These are phyloP conservation scores for Aureobasidium sp. DNA, from an alignment of 2,329 filamentous ascomycete genomes.

Conservation along the genomic window DNA sequence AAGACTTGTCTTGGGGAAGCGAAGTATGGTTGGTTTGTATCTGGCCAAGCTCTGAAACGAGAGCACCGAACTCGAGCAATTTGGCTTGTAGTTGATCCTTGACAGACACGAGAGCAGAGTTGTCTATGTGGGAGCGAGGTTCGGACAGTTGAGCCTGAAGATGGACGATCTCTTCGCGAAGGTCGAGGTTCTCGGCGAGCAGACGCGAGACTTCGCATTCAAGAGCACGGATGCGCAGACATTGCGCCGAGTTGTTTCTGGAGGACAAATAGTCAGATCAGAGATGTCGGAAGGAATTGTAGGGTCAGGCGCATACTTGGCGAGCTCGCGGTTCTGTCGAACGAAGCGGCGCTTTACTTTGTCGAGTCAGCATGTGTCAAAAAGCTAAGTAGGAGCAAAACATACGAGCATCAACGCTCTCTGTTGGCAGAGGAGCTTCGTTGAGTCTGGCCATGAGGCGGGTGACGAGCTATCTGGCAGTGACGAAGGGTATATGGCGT, in stretches of 20 bases:
- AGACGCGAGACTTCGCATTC: constrained; percentile 69
- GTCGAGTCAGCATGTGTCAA: constrained; percentile 15
- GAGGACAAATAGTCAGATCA: background rate
- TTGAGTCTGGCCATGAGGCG: constrained; percentile 69
- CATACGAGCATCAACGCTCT: constrained; percentile 66
- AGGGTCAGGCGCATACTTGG: constrained; percentile 37
- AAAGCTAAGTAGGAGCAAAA: constrained; percentile 21
- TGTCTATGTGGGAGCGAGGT: constrained; percentile 51
- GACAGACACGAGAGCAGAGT: constrained; percentile 60
- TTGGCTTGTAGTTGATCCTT: constrained; percentile 66
- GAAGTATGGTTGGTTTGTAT: constrained; percentile 19
- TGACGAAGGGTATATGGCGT: background rate
- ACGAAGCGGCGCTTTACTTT: constrained; percentile 72
- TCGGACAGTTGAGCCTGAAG: constrained; percentile 59
- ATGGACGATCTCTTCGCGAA: constrained; percentile 63
- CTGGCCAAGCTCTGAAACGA: constrained; percentile 59
- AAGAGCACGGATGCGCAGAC: constrained; percentile 66
- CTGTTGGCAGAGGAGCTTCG: constrained; percentile 52
- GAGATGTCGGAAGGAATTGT: background rate
- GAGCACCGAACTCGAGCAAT: constrained; percentile 59
- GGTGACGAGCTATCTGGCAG: constrained; percentile 1
- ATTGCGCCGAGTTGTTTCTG: constrained; percentile 69
- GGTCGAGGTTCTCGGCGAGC: constrained; percentile 69
- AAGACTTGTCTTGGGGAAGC: constrained; percentile 18
- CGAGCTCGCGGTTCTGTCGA: constrained; percentile 78